Conservation (phyloP, 495 filamentous ascomycete genomes). For the Xylaria bambusicola region DNA sequence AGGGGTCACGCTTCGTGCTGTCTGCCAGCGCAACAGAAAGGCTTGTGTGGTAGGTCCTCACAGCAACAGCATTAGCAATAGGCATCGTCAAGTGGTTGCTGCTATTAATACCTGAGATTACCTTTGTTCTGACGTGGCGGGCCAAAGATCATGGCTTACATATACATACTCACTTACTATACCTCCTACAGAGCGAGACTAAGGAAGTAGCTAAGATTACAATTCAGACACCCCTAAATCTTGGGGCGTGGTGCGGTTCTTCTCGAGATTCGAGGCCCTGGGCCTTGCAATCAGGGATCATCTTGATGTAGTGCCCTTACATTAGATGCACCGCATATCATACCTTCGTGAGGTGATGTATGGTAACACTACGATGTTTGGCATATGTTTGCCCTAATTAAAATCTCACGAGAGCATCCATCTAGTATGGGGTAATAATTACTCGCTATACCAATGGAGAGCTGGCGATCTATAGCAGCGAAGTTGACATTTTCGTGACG, state of each 20-base stretch:
- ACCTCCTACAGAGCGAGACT: not conserved
- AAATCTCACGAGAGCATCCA: conserved; percentile 2
- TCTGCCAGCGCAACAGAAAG: not conserved
- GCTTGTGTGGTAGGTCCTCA: no score
- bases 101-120: not conserved
- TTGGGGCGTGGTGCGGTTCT: conserved; percentile 7
- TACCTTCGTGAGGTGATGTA: conserved; percentile 10
- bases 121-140: conserved; percentile 14
- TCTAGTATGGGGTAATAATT: not conserved
- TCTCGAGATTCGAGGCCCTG: not conserved
- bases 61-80: no score
- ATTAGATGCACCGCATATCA: conserved; percentile 8
- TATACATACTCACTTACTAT: no score
- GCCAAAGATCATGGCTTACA: conserved; percentile 1
- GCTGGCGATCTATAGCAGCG: not conserved
- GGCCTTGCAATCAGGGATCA: not conserved
- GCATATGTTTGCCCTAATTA: not conserved
- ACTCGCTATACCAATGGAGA: conserved; percentile 4
- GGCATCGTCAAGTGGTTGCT: no score
- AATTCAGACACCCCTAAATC: conserved; percentile 1
- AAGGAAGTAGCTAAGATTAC: no score
- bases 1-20: not conserved
- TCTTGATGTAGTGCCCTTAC: conserved; percentile 10
- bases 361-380: not conserved
- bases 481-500: not conserved